Base-by-base conservation (phyloP, 179 eudicot species). In the Amaranthus tricolor region DNA sequence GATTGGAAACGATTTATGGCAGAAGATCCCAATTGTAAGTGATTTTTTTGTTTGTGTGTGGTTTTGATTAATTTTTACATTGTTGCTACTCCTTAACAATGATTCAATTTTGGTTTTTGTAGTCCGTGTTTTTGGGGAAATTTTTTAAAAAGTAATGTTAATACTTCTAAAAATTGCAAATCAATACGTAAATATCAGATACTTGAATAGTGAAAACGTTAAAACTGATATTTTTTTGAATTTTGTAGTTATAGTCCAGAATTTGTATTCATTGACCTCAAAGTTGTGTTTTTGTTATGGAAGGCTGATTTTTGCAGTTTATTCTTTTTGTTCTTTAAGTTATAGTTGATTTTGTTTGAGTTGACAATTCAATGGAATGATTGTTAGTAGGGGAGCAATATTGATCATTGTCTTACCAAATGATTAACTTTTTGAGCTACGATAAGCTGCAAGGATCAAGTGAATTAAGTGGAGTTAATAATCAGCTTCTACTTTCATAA, bases 1-100 rank as follows among this genome's bases (percentile, higher is more conserved):
- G 97, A 94, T 86, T 92, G 98, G 98, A 86, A 86, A 55, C 81
- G 73, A 20, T 24, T 90, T 63, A 86, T 88, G 89, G 84, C 86
- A 2, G 86, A 91, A 55, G 91, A 91, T 84, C 89, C 90, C 40
- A 68, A 80, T 58, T 59, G 98, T 94, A 74, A 87, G 93, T 74
- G 16, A 15, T 44, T 78, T 73, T 16, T 7, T 16, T n/a, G 31
- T 14, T 69, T 9, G 14, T 5, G 9, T 43, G 7, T n/a, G 55
- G 13, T 48, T 21, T 40, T 57, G 48, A 31, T 61, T 68, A 45
- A 6, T 40, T 19, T 53, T 44, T 64, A 15, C 20, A 40, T 5
- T 31, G 7, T 43, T 44, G 57, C 19, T 21, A 11, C 8, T 66
- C 67, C 51, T 17, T 2, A 31, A 31, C 3, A 31, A 31, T 31